Conservation (phyloP, 169 alveolate genomes). For the Babesia sp. region DNA sequence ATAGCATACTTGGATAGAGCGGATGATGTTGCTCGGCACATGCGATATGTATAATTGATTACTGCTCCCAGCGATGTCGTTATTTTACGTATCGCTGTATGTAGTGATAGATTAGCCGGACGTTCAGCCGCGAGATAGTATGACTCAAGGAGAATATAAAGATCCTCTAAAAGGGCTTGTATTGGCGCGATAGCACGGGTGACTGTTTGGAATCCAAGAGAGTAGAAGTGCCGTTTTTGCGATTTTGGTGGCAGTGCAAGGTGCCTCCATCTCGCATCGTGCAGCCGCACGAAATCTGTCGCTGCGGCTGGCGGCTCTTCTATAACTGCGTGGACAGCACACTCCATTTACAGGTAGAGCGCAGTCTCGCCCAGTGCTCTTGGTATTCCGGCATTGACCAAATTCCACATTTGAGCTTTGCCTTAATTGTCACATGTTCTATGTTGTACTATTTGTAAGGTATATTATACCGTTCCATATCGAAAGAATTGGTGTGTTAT, state of each 20-base stretch:
- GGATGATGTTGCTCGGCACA: slow-evolving; percentile 18
- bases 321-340: slow-evolving; percentile 20
- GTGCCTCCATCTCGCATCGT: slow-evolving; percentile 34
- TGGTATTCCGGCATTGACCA: not conserved
- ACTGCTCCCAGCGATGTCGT: not conserved
- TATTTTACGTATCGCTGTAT: not conserved
- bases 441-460: no score
- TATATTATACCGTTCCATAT: no score
- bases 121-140: slow-evolving; percentile 26
- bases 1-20: slow-evolving; percentile 8
- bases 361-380: not conserved
- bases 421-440: no score
- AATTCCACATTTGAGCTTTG: not conserved
- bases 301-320: slow-evolving; percentile 18
- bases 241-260: slow-evolving; percentile 14
- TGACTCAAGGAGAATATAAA: not conserved
- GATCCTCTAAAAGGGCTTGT: not conserved
- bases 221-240: not conserved
- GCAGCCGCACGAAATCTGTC: slow-evolving; percentile 8
- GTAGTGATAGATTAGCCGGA: slow-evolving; percentile 17
- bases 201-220: slow-evolving; percentile 19
- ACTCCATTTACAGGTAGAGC: slow-evolving; percentile 19
- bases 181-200: slow-evolving; percentile 3
- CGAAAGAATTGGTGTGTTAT: no score
- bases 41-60: not conserved